Percentiles rank a stretch among this genome's conserved stretches.
Conservation (phyloP, 2,329 filamentous ascomycete species). For the Xylariaceae sp. region DNA sequence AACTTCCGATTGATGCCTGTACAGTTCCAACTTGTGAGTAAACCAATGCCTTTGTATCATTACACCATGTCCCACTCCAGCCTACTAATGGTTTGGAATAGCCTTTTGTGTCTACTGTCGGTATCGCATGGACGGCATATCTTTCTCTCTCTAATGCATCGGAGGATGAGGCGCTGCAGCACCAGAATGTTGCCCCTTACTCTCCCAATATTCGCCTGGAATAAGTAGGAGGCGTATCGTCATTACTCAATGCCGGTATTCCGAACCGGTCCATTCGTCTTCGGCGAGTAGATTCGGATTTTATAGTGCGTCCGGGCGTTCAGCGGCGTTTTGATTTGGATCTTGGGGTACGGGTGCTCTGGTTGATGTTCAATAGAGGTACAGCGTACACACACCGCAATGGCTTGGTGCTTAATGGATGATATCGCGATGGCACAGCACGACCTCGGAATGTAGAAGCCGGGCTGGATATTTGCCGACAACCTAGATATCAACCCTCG, state of each 20-base stretch:
- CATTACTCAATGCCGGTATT: not conserved
- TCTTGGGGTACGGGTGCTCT: not conserved
- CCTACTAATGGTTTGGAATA: conserved; percentile 36
- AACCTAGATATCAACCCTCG: not conserved
- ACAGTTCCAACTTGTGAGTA: conserved; percentile 88
- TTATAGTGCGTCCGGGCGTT: conserved; percentile 12
- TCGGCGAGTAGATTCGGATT: not conserved
- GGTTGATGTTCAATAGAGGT: conserved; percentile 5
- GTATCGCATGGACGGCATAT: conserved; percentile 97
- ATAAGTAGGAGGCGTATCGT: conserved; percentile 1
- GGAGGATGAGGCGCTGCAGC: conserved; percentile 54
- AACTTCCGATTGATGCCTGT: conserved; percentile 96
- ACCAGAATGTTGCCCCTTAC: conserved; percentile 29
- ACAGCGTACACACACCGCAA: not conserved
- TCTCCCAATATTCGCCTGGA: conserved; percentile 38
- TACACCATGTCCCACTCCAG: not conserved
- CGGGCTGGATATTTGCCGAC: conserved; percentile 5
- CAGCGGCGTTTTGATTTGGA: conserved; percentile 5
- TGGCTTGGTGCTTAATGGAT: not conserved
- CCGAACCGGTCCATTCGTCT: not conserved
- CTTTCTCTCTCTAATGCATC: conserved; percentile 86
- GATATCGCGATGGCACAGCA: not conserved
- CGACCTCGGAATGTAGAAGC: conserved; percentile 2
- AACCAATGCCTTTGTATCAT: not conserved
- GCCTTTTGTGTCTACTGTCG: conserved; percentile 93